Evolutionary conservation across 177 flowering plant genomes (phyloP).

Genomic region (Vitis hybrid): DNA sequence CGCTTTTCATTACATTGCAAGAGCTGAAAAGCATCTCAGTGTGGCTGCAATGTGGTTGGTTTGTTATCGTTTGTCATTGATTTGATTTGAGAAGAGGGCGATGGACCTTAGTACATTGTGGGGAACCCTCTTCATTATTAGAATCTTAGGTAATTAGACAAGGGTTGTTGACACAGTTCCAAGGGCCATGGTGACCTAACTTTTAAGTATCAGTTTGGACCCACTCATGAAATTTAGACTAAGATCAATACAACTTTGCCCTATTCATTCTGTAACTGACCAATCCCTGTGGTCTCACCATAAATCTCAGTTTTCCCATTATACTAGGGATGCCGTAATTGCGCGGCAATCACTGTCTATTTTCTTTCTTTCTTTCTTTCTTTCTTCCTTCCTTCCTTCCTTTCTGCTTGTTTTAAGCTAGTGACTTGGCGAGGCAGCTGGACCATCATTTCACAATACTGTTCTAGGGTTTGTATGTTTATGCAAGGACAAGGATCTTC

Average conservation of each 20-base stretch:
- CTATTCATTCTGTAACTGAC: no score
- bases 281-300: no score
- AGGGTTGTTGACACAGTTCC: slow-evolving; percentile 24
- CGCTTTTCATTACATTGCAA: no score
- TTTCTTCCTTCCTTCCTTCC: neutral
- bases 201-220: slow-evolving; percentile 26
- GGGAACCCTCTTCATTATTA: slow-evolving; percentile 12
- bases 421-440: slow-evolving; percentile 3
- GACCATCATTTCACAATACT: slow-evolving; percentile 11
- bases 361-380: neutral
- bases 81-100: slow-evolving; percentile 11
- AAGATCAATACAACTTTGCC: no score
- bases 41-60: slow-evolving; percentile 11
- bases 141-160: slow-evolving; percentile 27
- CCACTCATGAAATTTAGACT: slow-evolving; percentile 8
- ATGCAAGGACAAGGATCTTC: neutral
- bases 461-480: slow-evolving; percentile 5
- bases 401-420: neutral
- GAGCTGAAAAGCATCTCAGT: slow-evolving; percentile 16
- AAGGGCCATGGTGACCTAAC: slow-evolving; percentile 24
- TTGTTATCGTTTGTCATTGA: slow-evolving; percentile 16
- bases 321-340: no score
- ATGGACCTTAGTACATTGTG: slow-evolving; percentile 4
- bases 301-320: no score
- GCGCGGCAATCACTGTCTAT: neutral